Evolutionary conservation across 768 basidiomycete species (phyloP).

Genomic region (Cystofilobasidium ferigula): DNA sequence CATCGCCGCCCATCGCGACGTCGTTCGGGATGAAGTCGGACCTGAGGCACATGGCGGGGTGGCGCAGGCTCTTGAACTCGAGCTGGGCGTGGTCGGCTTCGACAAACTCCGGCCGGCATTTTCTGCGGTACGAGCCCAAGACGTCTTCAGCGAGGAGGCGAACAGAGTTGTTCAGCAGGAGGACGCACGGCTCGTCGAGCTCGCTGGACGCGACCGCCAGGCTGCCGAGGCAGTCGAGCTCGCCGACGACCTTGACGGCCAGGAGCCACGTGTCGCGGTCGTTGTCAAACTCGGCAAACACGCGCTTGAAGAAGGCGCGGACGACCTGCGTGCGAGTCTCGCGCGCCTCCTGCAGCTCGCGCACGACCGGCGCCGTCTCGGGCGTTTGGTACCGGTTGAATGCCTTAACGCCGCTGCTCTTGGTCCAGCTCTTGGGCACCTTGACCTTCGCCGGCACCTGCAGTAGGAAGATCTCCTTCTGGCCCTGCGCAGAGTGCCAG

Average conservation of each 20-base stretch:
- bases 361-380: slow-evolving; percentile 57
- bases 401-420: slow-evolving; percentile 68
- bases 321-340: slow-evolving; percentile 66
- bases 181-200: slow-evolving; percentile 65
- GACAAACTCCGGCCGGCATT: slow-evolving; percentile 77
- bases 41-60: slow-evolving; percentile 31
- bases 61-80: slow-evolving; percentile 58
- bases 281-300: slow-evolving; percentile 37
- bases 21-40: slow-evolving; percentile 84
- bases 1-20: slow-evolving; percentile 67
- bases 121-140: slow-evolving; percentile 79
- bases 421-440: slow-evolving; percentile 75
- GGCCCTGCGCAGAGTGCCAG: slow-evolving; percentile 72
- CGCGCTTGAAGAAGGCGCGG: slow-evolving; percentile 51
- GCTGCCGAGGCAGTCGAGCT: slow-evolving; percentile 91
- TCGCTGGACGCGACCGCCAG: slow-evolving; percentile 79
- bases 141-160: slow-evolving; percentile 51
- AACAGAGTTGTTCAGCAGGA: slow-evolving; percentile 50
- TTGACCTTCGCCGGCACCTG: slow-evolving; percentile 50
- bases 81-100: slow-evolving; percentile 65
- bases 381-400: slow-evolving; percentile 67
- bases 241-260: slow-evolving; percentile 45
- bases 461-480: slow-evolving; percentile 51
- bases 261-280: slow-evolving; percentile 36
- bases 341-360: slow-evolving; percentile 80